Evolutionary conservation across 2,329 filamentous ascomycete genomes (phyloP), one percentile per base, ranked within the genome.

Genomic region (Cadophora sp.): DNA sequence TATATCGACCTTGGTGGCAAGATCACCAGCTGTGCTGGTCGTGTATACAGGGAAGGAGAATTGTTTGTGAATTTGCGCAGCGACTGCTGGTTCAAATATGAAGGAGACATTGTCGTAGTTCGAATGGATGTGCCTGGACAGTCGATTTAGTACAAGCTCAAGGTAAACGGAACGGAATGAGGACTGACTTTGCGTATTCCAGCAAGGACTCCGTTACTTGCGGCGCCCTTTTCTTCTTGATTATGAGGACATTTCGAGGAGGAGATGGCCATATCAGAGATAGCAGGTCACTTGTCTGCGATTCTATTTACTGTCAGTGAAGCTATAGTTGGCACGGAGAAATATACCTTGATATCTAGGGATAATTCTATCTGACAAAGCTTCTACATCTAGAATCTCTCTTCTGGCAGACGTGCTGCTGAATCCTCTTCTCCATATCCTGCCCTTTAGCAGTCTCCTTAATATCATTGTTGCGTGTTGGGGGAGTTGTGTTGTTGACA

Each of bases 1-100:
- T 68, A 97, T 84, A 76, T 99, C 96, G 68, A 97, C 91, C 81
- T 96, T 97, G 67, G 89, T 83, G 50, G 93, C 88, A 65, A 96
- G 88, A 26, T 82, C 83, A 11, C 70, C 66, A 58, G 77, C 72
- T 22, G 73, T 64, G 51, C 71, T 73, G 80, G 80, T 40, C 2
- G 86, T 84, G 77, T 93, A 94, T 50, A 97, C 85, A 5, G 94
- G 92, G 71, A 94, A 94, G 4, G 88, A 80, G 5, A 98, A 83
- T 1, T 83, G 82, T 3, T 88, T 83, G 78, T 97, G 92, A 37
- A 97, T 82, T 68, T 90, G 85, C 6, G 85, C 78, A 3, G 95
- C 94, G 19, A 94, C 88, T 60, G 89, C 85, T 3, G 87, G 89
- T 79, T 98, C 96, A 73, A 98, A 89, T 12, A 98, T 87, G 60